These are phyloP conservation scores for Lathyrus aphaca DNA, from an alignment of 306 rosid genomes.

Conservation along the genomic window DNA sequence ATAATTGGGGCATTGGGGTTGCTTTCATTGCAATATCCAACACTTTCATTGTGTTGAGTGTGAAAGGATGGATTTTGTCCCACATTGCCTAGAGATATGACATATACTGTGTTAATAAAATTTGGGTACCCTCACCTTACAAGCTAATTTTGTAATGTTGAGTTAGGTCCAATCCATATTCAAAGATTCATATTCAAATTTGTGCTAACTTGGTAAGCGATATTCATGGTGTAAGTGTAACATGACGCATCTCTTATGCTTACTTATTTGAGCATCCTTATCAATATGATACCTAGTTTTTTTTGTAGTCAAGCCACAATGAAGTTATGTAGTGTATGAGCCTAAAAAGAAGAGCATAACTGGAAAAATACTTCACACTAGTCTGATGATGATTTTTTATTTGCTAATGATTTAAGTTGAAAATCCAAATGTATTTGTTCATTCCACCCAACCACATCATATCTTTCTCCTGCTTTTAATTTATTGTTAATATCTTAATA, in stretches of 20 bases:
- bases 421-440: not conserved
- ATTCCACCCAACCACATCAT: constrained; percentile 12
- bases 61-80: too few species aligned
- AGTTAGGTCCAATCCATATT: too few species aligned
- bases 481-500: constrained; percentile 22
- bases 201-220: constrained; percentile 2
- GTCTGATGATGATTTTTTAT: too few species aligned
- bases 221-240: not conserved
- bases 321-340: not conserved
- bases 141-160: too few species aligned
- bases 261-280: constrained; percentile 19
- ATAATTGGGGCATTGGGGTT: too few species aligned
- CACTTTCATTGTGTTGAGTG: too few species aligned
- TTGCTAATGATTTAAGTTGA: too few species aligned
- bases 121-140: too few species aligned
- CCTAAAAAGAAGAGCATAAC: not conserved
- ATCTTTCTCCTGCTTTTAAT: constrained; percentile 12
- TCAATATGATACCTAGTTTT: constrained; percentile 1
- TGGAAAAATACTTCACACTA: not conserved
- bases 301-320: constrained; percentile 14
- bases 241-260: not conserved
- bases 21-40: too few species aligned
- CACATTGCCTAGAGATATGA: too few species aligned
- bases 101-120: too few species aligned
- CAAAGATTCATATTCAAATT: too few species aligned